Base-by-base conservation (phyloP, 805 yeast species). In the Candida boleticola region DNA sequence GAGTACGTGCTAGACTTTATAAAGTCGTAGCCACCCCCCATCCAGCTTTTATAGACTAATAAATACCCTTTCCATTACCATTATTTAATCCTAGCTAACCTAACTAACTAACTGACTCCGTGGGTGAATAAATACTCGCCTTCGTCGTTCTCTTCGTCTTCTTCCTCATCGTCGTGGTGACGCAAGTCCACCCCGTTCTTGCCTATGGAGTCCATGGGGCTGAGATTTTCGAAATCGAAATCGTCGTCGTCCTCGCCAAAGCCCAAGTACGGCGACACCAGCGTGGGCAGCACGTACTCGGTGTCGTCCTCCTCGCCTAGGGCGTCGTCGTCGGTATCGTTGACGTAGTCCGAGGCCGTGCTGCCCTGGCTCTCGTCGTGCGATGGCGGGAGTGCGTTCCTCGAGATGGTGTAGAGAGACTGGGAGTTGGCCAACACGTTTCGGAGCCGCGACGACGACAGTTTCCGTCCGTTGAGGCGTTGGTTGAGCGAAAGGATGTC, bases 251-350 rank as follows among this genome's bases (percentile, higher is more conserved):
- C 51, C 17, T 56, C 58, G 10, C 53, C 55, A 14, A 45, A 36
- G 3, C 54, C 68, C 34, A 58, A 58, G 37, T 55, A 61, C 33
- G 52, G 53, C 3, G 67, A 59, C 36, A 68, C 49, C 64, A 60
- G 65, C 37, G 57, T 57, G 10, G 75, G 73, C 72, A 64, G 71
- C 18, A 68, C 58, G 45, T 69, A 68, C 44, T 68, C 71, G 39
- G 54, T 60, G 36, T 65, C 68, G 16, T 54, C 58, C 5, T 52
- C 64, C 3, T 50, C 60, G 16, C 50, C 35, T n/a, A 31, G 35
- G 6, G 5, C 13, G 16, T 40, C 49, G 36, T 45, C 37, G 30
- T 35, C 42, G 10, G 48, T 47, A 14, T 43, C 52, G n/a, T 19
- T 16, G 54, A 48, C 13, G 43, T 46, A 19, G 41, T 44, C 29